A percentile compares a stretch with the other conserved stretches of the same genome.
These are phyloP conservation scores for Persicaria maculosa DNA, from an alignment of 148 eudicot species.

Conservation along the genomic window DNA sequence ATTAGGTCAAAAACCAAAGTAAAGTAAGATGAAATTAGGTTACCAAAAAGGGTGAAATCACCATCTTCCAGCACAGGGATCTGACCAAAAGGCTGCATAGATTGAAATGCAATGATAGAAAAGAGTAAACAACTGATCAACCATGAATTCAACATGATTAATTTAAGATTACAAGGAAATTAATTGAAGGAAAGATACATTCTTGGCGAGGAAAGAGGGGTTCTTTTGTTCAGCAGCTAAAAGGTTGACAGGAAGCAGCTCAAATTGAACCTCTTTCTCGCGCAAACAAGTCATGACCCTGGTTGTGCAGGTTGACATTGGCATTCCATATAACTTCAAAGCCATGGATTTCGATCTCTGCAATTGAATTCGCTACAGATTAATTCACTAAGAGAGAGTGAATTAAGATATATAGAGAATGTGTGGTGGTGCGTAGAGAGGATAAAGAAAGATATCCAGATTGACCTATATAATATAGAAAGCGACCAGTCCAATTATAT, in stretches of 20 bases:
- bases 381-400: background rate
- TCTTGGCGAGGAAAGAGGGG: slow-evolving; percentile 13
- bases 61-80: slow-evolving; percentile 42
- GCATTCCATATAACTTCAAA: slow-evolving; percentile 14
- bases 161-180: background rate
- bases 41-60: slow-evolving; percentile 44
- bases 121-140: background rate
- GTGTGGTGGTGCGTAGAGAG: background rate
- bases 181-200: background rate
- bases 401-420: background rate
- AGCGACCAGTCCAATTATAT: too few species aligned
- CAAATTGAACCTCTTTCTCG: slow-evolving; percentile 14
- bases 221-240: slow-evolving; percentile 7
- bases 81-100: slow-evolving; percentile 38
- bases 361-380: too few species aligned
- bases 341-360: background rate
- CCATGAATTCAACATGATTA: too few species aligned
- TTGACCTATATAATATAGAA: too few species aligned
- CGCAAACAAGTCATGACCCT: slow-evolving; percentile 12
- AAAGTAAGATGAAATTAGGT: background rate
- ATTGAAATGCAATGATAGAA: background rate
- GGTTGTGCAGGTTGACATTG: slow-evolving; percentile 15
- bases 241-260: slow-evolving; percentile 9
- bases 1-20: background rate
- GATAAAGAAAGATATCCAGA: too few species aligned